Conservation (phyloP, 2,329 filamentous ascomycete species). For the Paraphoma sp. region DNA sequence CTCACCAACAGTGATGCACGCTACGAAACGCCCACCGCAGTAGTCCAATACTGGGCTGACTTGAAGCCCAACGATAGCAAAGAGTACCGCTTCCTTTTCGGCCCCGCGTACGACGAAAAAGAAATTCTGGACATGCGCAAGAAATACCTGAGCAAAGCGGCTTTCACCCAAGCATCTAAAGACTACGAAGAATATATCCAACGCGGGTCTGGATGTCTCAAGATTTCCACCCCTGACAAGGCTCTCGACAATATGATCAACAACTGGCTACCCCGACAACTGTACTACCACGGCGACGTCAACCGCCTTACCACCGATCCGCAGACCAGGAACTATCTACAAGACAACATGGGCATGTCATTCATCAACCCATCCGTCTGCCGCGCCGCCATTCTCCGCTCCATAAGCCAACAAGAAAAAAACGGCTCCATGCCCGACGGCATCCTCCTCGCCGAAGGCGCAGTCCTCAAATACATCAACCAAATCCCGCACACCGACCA, state of each 20-base stretch:
- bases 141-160: conserved; percentile 59
- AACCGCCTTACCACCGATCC: conserved; percentile 66
- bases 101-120: conserved; percentile 60
- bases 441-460: conserved; percentile 60
- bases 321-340: conserved; percentile 65
- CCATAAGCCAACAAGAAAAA: conserved; percentile 61
- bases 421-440: conserved; percentile 66
- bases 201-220: conserved; percentile 58
- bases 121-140: conserved; percentile 56
- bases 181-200: conserved; percentile 61
- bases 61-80: conserved; percentile 51
- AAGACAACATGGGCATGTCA: conserved; percentile 68
- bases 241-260: conserved; percentile 65
- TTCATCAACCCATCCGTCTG: conserved; percentile 61
- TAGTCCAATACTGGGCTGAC: conserved; percentile 59
- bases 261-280: conserved; percentile 64
- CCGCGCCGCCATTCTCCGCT: conserved; percentile 57
- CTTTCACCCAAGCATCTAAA: conserved; percentile 53
- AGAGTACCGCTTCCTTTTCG: conserved; percentile 63
- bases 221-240: conserved; percentile 62
- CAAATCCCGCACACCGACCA: conserved; percentile 67
- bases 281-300: conserved; percentile 66
- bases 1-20: conserved; percentile 58
- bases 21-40: conserved; percentile 63
- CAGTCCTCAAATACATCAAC: conserved; percentile 67